phyloP scores from a whole-genome alignment of 2,329 filamentous ascomycete genomes.

The Chaetomium globosum region DNA sequence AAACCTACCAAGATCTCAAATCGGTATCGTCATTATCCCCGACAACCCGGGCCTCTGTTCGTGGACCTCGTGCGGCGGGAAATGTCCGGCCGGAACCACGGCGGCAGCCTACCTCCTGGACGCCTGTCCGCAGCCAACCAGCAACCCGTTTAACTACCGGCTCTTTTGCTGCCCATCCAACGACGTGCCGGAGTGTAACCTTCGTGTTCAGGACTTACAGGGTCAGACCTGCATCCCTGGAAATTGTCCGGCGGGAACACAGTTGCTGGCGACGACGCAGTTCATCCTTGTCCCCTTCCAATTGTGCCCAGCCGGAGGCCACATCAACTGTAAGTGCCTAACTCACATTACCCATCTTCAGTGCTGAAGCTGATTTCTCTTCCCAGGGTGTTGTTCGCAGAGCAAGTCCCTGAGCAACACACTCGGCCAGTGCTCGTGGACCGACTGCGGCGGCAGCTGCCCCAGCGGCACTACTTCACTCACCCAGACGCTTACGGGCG shows the following conservation, averaged over 20 bases:
- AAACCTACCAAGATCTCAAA: not conserved
- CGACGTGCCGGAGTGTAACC: slow-evolving; percentile 12
- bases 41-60: slow-evolving; percentile 19
- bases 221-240: slow-evolving; percentile 2
- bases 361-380: not conserved
- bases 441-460: slow-evolving; percentile 16
- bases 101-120: slow-evolving; percentile 13
- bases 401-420: slow-evolving; percentile 15
- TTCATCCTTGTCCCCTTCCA: slow-evolving; percentile 12
- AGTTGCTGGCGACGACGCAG: slow-evolving; percentile 14
- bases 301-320: slow-evolving; percentile 7
- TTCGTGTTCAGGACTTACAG: not conserved
- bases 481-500: slow-evolving; percentile 13
- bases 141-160: slow-evolving; percentile 12
- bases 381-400: slow-evolving; percentile 6
- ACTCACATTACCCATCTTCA: too few relatives aligned
- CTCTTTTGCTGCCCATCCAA: slow-evolving; percentile 15
- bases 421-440: slow-evolving; percentile 18
- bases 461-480: slow-evolving; percentile 1
- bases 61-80: slow-evolving; percentile 10
- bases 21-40: slow-evolving; percentile 1
- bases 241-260: slow-evolving; percentile 8
- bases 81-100: slow-evolving; percentile 6
- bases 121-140: slow-evolving; percentile 11
- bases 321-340: slow-evolving; percentile 13